Evolutionary conservation across 169 alveolate genomes (phyloP).

Genomic region (Perkinsus olseni): DNA sequence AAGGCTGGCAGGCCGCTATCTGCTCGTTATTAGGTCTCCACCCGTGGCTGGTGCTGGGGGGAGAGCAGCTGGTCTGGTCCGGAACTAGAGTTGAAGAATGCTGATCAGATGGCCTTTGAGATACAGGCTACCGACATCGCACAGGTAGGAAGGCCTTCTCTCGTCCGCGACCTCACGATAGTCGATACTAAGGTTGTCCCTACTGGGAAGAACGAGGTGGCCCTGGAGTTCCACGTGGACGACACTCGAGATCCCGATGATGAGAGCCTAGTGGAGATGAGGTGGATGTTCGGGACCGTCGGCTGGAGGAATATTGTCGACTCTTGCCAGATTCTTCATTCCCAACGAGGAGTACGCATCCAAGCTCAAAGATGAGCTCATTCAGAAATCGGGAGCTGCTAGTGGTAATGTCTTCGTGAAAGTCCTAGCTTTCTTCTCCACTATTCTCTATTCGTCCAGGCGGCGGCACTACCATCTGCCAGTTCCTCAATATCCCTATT

Average conservation of each 20-base stretch:
- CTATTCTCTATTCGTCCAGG: not conserved
- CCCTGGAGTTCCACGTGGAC: not conserved
- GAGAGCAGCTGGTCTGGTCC: not conserved
- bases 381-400: not conserved
- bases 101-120: not conserved
- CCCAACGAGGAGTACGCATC: not conserved
- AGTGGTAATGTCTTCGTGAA: not conserved
- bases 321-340: not conserved
- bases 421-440: too few species aligned
- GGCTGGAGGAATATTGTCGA: too few species aligned
- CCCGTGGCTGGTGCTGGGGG: not conserved
- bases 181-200: not conserved
- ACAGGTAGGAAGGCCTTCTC: not conserved
- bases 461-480: constrained; percentile 33
- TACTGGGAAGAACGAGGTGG: not conserved
- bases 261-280: not conserved
- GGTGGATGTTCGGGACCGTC: not conserved
- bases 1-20: constrained; percentile 16
- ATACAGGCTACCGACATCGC: not conserved
- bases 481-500: constrained; percentile 51
- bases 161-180: too few species aligned
- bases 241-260: not conserved
- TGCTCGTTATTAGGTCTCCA: not conserved
- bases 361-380: not conserved
- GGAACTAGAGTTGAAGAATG: not conserved